Evolutionary conservation across 2,329 filamentous ascomycete genomes (phyloP).

Genomic region (Ophiostoma angusticollis): DNA sequence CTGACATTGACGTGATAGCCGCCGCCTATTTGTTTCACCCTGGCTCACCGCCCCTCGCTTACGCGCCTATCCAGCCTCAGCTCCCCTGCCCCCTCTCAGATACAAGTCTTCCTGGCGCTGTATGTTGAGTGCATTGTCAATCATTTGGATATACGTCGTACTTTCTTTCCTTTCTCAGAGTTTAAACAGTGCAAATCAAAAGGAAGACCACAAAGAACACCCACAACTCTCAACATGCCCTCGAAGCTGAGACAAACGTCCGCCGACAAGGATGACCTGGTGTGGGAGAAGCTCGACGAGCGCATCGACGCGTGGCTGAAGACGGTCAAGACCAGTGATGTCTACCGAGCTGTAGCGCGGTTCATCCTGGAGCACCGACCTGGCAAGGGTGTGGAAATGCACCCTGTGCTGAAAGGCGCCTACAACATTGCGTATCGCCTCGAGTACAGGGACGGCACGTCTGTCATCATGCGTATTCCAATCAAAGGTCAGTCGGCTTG

Average conservation of each 20-base stretch:
- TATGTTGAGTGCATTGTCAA: no score
- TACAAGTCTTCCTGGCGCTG: no score
- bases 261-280: background rate
- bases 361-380: conserved; percentile 11
- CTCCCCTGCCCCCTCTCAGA: no score
- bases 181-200: background rate
- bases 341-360: background rate
- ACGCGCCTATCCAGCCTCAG: no score
- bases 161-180: background rate
- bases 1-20: no score
- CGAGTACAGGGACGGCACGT: conserved; percentile 22
- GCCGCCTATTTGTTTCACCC: no score
- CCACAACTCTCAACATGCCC: no score
- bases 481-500: background rate
- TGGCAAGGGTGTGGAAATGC: conserved; percentile 15
- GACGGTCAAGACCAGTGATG: background rate
- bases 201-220: no score
- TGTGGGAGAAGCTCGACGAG: conserved; percentile 1
- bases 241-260: background rate
- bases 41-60: background rate
- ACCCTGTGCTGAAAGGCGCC: conserved; percentile 18
- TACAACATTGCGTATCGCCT: conserved; percentile 22
- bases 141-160: background rate
- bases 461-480: conserved; percentile 19
- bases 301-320: background rate